Percentiles rank a stretch among this genome's conserved stretches.
Conservation (phyloP, 495 filamentous ascomycete genomes). For the Amniculicola lignicola region DNA sequence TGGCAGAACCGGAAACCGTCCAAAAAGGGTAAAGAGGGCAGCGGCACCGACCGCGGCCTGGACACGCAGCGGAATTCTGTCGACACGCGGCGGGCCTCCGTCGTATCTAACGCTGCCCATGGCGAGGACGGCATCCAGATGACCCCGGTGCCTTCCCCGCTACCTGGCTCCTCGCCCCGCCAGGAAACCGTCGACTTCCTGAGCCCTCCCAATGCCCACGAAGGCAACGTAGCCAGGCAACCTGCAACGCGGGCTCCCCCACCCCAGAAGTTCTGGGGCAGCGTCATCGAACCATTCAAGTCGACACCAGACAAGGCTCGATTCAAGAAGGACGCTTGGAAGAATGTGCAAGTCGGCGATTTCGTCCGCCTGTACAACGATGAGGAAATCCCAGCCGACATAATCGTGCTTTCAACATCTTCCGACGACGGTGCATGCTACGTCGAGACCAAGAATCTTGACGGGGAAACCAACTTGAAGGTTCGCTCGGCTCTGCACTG, state of each 20-base stretch:
- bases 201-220: constrained; percentile 13
- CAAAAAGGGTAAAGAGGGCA: constrained; percentile 43
- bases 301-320: constrained; percentile 60
- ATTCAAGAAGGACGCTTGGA: constrained; percentile 94
- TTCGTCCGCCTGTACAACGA: constrained; percentile 96
- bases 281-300: constrained; percentile 60
- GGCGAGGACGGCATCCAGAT: constrained; percentile 72
- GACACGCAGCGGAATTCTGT: constrained; percentile 57
- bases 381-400: constrained; percentile 91
- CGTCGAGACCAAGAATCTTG: constrained; percentile 95
- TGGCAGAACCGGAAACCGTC: constrained; percentile 48
- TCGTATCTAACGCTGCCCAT: constrained; percentile 48
- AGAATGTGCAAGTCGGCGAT: constrained; percentile 91
- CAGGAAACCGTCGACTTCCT: constrained; percentile 17
- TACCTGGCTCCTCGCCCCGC: constrained; percentile 49
- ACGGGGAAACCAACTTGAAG: constrained; percentile 97
- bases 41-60: constrained; percentile 49
- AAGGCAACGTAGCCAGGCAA: constrained; percentile 13
- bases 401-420: constrained; percentile 93
- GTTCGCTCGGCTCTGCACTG: constrained; percentile 88
- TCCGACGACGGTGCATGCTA: constrained; percentile 95
- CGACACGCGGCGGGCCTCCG: constrained; percentile 63
- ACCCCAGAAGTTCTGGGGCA: constrained; percentile 52
- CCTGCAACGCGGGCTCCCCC: neutral
- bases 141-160: constrained; percentile 87